phyloP scores from a whole-genome alignment of 148 eudicot genomes.

The Vaccinium corymbosum region DNA sequence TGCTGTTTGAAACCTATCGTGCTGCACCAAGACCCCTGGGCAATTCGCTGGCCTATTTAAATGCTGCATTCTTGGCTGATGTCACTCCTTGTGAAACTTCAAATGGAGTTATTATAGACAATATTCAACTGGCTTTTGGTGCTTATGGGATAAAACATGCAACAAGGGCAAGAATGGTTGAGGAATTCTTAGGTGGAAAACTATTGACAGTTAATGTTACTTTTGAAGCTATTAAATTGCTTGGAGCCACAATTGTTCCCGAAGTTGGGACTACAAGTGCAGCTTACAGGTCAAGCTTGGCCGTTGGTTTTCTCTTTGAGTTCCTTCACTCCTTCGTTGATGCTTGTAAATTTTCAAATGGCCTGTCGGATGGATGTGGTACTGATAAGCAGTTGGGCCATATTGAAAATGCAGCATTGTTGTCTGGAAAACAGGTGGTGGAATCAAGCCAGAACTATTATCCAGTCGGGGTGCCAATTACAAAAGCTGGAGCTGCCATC shows the following conservation, averaged over 20 bases:
- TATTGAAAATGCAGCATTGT: conserved; percentile 16
- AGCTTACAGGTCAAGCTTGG: conserved; percentile 73
- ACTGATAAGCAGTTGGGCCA: neutral
- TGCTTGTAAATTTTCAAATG: conserved; percentile 20
- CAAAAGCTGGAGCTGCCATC: conserved; percentile 69
- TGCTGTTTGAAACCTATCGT: conserved; percentile 73
- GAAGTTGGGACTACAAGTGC: conserved; percentile 51
- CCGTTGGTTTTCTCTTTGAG: conserved; percentile 68
- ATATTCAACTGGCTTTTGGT: conserved; percentile 67
- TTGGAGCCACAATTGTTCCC: conserved; percentile 52
- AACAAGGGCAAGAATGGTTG: conserved; percentile 61
- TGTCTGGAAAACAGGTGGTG: conserved; percentile 69
- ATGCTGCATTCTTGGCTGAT: conserved; percentile 84
- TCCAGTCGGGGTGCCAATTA: conserved; percentile 80
- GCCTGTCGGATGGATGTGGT: conserved; percentile 23
- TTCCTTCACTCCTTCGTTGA: conserved; percentile 48
- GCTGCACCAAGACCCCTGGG: conserved; percentile 93
- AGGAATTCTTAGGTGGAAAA: conserved; percentile 56
- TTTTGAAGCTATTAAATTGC: conserved; percentile 51
- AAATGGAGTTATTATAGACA: conserved; percentile 36
- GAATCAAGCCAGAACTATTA: conserved; percentile 44
- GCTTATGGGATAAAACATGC: conserved; percentile 74
- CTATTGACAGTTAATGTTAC: conserved; percentile 36
- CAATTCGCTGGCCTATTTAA: conserved; percentile 70
- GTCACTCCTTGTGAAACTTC: conserved; percentile 29